Conservation (phyloP, 192 early-diverging fungal genomes). For the Lobosporangium transversale region DNA sequence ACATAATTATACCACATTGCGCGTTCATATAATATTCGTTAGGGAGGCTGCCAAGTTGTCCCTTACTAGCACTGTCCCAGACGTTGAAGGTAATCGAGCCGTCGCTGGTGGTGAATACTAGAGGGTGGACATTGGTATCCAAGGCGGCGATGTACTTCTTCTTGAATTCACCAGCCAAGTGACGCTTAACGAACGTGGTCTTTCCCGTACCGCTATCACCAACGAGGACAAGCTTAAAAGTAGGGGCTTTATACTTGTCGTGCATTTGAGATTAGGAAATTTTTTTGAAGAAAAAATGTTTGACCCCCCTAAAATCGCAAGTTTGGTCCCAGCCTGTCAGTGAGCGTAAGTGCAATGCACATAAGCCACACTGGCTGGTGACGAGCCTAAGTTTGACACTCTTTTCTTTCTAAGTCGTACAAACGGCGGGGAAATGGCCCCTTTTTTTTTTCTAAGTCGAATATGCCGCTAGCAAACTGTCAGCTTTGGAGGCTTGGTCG, state of each 20-base stretch:
- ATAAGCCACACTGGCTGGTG: no score
- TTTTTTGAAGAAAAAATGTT: constrained; percentile 3
- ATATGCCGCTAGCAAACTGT: no score
- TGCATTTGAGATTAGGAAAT: no score
- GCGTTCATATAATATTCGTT: constrained; percentile 82
- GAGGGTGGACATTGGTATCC: constrained; percentile 98
- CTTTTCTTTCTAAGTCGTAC: no score
- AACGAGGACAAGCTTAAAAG: constrained; percentile 94
- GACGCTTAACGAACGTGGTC: constrained; percentile 99
- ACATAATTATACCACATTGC: constrained; percentile 99
- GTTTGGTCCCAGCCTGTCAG: no score
- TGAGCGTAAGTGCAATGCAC: no score
- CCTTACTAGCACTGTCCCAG: constrained; percentile 99
- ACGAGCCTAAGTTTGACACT: no score
- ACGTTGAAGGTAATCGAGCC: constrained; percentile 97
- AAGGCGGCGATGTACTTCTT: constrained; percentile 99
- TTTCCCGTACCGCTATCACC: constrained; percentile 99
- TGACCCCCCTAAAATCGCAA: no score
- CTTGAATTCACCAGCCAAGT: constrained; percentile 99
- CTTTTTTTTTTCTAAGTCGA: no score
- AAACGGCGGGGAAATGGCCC: no score
- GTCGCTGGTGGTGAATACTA: constrained; percentile 96
- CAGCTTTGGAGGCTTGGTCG: no score
- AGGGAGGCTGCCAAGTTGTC: no score
- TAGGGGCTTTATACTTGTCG: constrained; percentile 61